Conservation (phyloP, 371 early-diverging fungal species). For the Mortierella sp. region DNA sequence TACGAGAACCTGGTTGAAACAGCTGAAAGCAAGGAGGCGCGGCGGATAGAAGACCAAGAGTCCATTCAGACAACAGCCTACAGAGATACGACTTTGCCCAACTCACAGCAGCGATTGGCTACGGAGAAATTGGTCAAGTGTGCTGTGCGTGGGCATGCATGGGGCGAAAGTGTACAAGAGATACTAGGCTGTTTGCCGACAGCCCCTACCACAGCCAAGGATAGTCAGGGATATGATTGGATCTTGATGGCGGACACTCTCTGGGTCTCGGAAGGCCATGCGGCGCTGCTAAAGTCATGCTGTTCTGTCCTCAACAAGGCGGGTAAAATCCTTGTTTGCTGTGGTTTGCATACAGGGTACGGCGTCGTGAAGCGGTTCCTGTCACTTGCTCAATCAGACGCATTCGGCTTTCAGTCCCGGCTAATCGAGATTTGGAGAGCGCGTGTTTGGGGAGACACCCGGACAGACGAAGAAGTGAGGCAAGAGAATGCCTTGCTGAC, state of each 20-base stretch:
- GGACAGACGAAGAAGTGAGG: conserved; percentile 27
- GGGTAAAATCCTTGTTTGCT: conserved; percentile 44
- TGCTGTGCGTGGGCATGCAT: conserved; percentile 51
- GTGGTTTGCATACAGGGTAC: conserved; percentile 43
- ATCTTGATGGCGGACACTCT: conserved; percentile 47
- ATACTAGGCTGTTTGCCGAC: conserved; percentile 25
- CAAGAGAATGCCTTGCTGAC: conserved; percentile 17
- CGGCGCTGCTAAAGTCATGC: conserved; percentile 28
- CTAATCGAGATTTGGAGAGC: conserved; percentile 33
- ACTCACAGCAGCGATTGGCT: too few species aligned
- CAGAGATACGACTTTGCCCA: too few species aligned
- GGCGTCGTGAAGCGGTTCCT: conserved; percentile 35
- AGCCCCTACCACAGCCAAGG: not conserved
- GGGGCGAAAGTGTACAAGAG: conserved; percentile 41
- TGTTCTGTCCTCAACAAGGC: conserved; percentile 18
- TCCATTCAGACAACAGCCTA: conserved; percentile 3
- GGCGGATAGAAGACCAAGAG: conserved; percentile 6
- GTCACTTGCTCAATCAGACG: conserved; percentile 16
- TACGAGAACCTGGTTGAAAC: conserved; percentile 43
- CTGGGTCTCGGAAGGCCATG: conserved; percentile 52
- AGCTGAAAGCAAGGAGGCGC: conserved; percentile 11
- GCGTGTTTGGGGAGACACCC: conserved; percentile 40
- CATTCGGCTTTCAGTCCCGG: conserved; percentile 17
- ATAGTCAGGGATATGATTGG: conserved; percentile 22
- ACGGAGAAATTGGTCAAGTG: conserved; percentile 34